A percentile compares a stretch with the other conserved stretches of the same genome.
These are phyloP conservation scores for Paraleonurus japonicus DNA, from an alignment of 257 asterid genomes.

Conservation along the genomic window DNA sequence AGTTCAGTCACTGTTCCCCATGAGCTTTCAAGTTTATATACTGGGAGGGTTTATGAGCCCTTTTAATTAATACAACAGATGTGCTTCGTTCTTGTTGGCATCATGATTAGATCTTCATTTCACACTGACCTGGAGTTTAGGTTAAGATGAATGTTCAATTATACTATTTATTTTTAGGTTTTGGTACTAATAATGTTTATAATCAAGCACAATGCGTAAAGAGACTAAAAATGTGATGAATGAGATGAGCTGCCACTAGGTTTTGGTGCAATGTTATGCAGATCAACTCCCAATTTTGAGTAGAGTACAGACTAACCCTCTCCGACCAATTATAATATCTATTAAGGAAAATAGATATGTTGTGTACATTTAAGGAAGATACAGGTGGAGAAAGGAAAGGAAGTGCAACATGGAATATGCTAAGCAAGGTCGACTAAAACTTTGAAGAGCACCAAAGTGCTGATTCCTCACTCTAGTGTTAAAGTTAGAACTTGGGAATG, in stretches of 20 bases:
- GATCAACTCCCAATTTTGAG: neutral
- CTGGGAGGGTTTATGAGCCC: neutral
- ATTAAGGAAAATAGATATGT: slow-evolving; percentile 5
- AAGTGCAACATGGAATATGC: slow-evolving; percentile 9
- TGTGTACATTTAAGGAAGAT: neutral
- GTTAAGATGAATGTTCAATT: neutral
- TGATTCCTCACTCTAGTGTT: neutral
- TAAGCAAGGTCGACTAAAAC: neutral
- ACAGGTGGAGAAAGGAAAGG: neutral
- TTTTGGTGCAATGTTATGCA: slow-evolving; percentile 6
- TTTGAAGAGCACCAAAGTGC: neutral
- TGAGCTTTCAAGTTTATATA: slow-evolving; percentile 4
- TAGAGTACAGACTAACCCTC: neutral
- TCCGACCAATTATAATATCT: slow-evolving; percentile 6
- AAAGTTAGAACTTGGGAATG: neutral
- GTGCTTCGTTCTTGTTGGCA: slow-evolving; percentile 1
- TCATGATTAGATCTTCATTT: neutral
- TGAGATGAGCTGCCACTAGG: slow-evolving; percentile 4
- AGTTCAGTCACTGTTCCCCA: slow-evolving; percentile 13
- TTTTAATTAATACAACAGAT: slow-evolving; percentile 20
- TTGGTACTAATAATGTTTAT: too few relatives aligned
- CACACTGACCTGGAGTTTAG: slow-evolving; percentile 7
- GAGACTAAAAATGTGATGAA: slow-evolving; percentile 1
- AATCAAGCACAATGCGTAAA: too few relatives aligned
- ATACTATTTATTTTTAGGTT: neutral